Base-by-base conservation (phyloP, 2,329 filamentous ascomycete species). In the Shiraia bambusicola region DNA sequence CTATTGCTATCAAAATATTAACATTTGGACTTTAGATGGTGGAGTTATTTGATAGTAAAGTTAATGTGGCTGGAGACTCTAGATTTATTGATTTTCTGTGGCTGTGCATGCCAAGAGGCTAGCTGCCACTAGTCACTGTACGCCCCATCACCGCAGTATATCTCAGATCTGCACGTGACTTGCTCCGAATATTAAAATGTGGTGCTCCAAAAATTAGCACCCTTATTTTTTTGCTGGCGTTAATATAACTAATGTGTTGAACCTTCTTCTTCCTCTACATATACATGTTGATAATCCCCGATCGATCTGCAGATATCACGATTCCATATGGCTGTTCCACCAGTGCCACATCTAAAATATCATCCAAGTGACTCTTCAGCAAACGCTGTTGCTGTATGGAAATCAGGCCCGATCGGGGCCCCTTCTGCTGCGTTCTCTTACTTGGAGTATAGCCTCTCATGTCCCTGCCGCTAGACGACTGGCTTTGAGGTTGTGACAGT, bases 271-370 rank as follows among this genome's bases (percentile, higher is more conserved):
- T 12, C 11, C 15, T 24, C n/a, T 65, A 84, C 63, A 81, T 79
- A 65, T 82, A 95, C 38, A 96, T 84, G 76, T 93, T 95, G 32
- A 97, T 83, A 65, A 92, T 84, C 0, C 93, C 93, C 28, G 85
- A 87, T 56, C 92, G 78, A 74, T 98, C 93, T 39, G 87, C 91
- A 53, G 87, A 94, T 35, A 97, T 77, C 25, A 91, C 86, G 88
- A 97, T 96, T 4, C 86, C 87, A 67, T 95, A 96, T 16, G 93
- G 93, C 51, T 81, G 77, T 72, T 96, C 89, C 54, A 98, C 69
- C 61, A 97, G 72, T n/a, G 86, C 86, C 54, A 96, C 83, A 70
- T 97, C 92, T 60, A 87, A 80, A 45, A 98, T 84, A 3, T 83
- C 83, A 70, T 98, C 93, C 58, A 96, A 69, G 70, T 98, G 93